Percentiles rank a stretch among this genome's conserved stretches.
Evolutionary conservation across 23 red algal genomes (phyloP).

Genomic region (Gracilaria caudata): DNA sequence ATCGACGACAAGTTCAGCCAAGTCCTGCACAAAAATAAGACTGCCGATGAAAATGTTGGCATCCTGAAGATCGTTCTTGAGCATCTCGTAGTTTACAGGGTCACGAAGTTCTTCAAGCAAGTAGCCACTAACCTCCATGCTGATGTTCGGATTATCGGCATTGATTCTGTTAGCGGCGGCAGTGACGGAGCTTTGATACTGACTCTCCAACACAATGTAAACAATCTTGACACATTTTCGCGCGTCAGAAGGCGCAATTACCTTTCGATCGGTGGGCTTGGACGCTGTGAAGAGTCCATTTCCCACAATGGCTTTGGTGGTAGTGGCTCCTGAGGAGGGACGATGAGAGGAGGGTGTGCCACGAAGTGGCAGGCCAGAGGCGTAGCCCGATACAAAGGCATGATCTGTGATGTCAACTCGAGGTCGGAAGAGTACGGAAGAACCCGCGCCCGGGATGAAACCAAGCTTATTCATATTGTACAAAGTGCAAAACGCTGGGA

Average conservation of each 20-base stretch:
- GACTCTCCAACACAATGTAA: constrained; percentile 97
- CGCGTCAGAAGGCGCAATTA: constrained; percentile 53
- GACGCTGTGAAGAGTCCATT: constrained; percentile 87
- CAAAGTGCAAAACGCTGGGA: background rate
- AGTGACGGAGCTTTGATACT: constrained; percentile 96
- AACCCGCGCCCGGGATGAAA: constrained; percentile 35
- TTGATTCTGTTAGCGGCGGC: constrained; percentile 89
- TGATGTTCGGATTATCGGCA: constrained; percentile 59
- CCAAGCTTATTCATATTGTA: constrained; percentile 48
- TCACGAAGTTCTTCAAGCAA: constrained; percentile 92
- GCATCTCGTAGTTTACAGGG: constrained; percentile 82
- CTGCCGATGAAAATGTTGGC: constrained; percentile 98
- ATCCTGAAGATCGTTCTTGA: constrained; percentile 85
- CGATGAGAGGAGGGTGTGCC: background rate
- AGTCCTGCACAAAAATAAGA: constrained; percentile 99
- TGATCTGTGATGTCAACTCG: background rate
- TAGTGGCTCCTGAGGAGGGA: background rate
- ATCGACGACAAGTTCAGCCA: constrained; percentile 91
- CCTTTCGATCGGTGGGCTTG: constrained; percentile 84
- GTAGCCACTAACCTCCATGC: constrained; percentile 88
- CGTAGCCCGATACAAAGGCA: constrained; percentile 24
- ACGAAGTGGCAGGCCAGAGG: background rate
- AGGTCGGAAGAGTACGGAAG: constrained; percentile 32
- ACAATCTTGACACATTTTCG: constrained; percentile 92
- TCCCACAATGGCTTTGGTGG: constrained; percentile 52